Conservation (phyloP, 2,329 filamentous ascomycete species). For the Fusarium longipes region DNA sequence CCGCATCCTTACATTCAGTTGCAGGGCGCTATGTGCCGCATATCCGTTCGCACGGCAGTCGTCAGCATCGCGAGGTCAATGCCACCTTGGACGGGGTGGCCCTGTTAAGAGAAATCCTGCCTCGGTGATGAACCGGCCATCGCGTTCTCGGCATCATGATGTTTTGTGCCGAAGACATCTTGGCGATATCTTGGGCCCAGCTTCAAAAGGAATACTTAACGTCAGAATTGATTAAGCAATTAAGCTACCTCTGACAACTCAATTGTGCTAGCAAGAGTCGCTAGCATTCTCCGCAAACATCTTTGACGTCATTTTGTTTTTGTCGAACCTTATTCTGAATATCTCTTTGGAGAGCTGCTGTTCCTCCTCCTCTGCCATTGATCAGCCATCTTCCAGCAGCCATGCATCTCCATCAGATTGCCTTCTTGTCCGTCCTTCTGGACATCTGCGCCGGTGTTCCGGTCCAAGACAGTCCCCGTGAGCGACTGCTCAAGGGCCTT, state of each 20-base stretch:
- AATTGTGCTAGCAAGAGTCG: not conserved
- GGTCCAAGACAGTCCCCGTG: constrained; percentile 63
- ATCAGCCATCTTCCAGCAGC: constrained; percentile 5
- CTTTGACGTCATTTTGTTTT: not conserved
- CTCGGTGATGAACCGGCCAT: constrained; percentile 36
- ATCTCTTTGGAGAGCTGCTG: not conserved
- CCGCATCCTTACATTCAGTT: not conserved
- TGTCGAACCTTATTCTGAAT: not conserved
- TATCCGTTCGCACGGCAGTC: constrained; percentile 24
- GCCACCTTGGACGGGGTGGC: constrained; percentile 27
- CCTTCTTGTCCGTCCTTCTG: constrained; percentile 29
- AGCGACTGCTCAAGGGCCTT: constrained; percentile 64
- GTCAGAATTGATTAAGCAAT: not conserved
- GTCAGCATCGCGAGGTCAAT: constrained; percentile 2
- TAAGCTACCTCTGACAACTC: not conserved
- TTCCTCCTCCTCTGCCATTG: not conserved
- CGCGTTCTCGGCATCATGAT: constrained; percentile 32
- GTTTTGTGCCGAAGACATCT: constrained; percentile 1
- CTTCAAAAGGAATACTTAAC: constrained; percentile 24
- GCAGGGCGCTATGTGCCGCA: constrained; percentile 29
- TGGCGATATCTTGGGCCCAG: not conserved
- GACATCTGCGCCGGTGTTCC: constrained; percentile 36
- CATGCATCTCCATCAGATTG: constrained; percentile 32
- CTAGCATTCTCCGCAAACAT: not conserved
- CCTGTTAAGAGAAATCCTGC: constrained; percentile 7